A percentile compares a stretch with the other conserved stretches of the same genome.
Evolutionary conservation across 768 basidiomycete species (phyloP).

Genomic region (Mycena leptocephala): DNA sequence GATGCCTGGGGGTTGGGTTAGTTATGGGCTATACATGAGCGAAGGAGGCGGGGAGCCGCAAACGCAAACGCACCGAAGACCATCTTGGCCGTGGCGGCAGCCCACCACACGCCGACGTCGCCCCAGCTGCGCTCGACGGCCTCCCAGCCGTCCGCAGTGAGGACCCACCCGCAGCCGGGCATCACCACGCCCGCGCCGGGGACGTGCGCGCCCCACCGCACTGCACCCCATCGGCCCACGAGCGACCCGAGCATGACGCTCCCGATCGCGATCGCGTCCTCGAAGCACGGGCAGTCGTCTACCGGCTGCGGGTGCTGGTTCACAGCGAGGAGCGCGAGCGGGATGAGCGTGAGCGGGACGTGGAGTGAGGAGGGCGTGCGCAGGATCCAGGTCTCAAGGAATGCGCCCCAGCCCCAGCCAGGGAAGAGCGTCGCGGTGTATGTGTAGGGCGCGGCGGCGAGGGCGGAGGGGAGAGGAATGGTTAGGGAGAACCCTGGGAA

Average conservation of each 20-base stretch:
- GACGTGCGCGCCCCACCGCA: constrained; percentile 58
- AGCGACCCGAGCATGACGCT: constrained; percentile 86
- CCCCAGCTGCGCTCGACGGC: constrained; percentile 50
- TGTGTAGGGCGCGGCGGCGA: constrained; percentile 31
- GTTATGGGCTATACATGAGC: background rate
- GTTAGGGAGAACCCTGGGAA: constrained; percentile 57
- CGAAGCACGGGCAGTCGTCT: constrained; percentile 98
- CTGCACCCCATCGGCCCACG: constrained; percentile 78
- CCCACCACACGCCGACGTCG: constrained; percentile 64
- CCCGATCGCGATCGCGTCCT: constrained; percentile 95
- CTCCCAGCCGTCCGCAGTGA: constrained; percentile 33
- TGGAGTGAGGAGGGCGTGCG: constrained; percentile 26
- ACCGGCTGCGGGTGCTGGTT: constrained; percentile 95
- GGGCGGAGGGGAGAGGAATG: constrained; percentile 47
- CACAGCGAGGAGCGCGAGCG: constrained; percentile 81
- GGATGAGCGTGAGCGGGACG: constrained; percentile 75
- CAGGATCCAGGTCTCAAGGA: constrained; percentile 57
- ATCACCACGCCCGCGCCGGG: constrained; percentile 54
- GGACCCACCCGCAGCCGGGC: constrained; percentile 72
- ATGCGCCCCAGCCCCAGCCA: constrained; percentile 33
- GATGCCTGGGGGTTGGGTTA: constrained; percentile 68
- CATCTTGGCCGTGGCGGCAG: constrained; percentile 64
- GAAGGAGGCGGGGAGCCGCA: background rate
- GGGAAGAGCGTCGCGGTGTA: constrained; percentile 37
- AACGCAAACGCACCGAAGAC: constrained; percentile 51